These are phyloP conservation scores for Chimonanthus praecox DNA, from an alignment of 164 flowering plant genomes.

Conservation along the genomic window DNA sequence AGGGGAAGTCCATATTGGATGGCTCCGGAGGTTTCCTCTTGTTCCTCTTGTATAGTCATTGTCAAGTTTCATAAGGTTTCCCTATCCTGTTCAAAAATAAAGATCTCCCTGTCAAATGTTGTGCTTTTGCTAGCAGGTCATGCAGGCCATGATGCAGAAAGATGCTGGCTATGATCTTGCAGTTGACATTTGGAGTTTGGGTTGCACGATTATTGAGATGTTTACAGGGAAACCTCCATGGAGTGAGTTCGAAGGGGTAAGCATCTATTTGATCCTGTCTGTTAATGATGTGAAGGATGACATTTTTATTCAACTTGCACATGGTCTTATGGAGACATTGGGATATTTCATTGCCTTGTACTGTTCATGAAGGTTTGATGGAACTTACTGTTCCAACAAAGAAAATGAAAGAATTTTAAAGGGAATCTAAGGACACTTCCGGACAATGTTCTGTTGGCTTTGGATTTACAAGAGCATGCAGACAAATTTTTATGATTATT, in stretches of 20 bases:
- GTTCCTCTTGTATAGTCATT: background rate
- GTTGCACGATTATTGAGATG: conserved; percentile 95
- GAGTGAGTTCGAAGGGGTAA: conserved; percentile 88
- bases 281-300: background rate
- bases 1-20: conserved; percentile 99
- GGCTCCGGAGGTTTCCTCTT: conserved; percentile 88
- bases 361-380: too few species aligned
- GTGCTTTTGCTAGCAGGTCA: conserved; percentile 11
- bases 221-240: conserved; percentile 89
- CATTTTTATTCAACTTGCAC: background rate
- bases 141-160: conserved; percentile 63
- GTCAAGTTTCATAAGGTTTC: background rate
- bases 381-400: too few species aligned
- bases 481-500: too few species aligned
- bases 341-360: too few species aligned
- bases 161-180: conserved; percentile 61
- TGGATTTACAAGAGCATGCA: too few species aligned
- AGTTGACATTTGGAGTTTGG: conserved; percentile 96
- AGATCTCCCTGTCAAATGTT: background rate
- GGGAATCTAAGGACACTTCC: too few species aligned
- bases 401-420: too few species aligned
- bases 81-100: background rate
- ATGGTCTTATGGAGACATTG: background rate
- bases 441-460: too few species aligned
- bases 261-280: conserved; percentile 10